Base-by-base conservation (phyloP, 768 basidiomycete genomes). In the Lyophyllum decastes region DNA sequence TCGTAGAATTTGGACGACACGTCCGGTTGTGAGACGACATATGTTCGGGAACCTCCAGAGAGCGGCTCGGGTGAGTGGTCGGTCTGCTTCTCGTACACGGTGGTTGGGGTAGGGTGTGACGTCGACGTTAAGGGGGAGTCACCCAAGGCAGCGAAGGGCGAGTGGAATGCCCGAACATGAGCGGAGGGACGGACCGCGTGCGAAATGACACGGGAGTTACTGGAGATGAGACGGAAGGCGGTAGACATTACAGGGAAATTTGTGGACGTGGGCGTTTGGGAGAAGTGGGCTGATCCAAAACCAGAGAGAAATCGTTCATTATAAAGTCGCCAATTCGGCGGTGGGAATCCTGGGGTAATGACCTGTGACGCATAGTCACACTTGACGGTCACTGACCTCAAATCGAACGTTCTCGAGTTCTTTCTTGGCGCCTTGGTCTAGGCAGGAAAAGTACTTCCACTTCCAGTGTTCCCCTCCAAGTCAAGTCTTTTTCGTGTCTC, bases 1-100 rank as follows among this genome's bases (percentile, higher is more conserved):
- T 81, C 75, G 63, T 89, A 89, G 30, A 82, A 82, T 43, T 77
- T 80, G 54, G 84, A 68, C 55, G 83, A 74, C 33, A 82, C 78
- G 71, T 90, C 87, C 38, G 89, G 89, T 68, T 88, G 79, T 30
- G 87, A 89, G 61, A 90, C 89, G 61, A 90, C 87, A 64, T 90
- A 87, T 33, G 85, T 87, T 56, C 79, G 85, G 27, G 79, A 77
- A 33, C 83, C 84, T 33, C 83, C 84, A 21, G 72, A 46, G 57
- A 76, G 68, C 1, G 83, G 81, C 64, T 87, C 84, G 33, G 79
- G 66, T 22, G 79, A 74, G 61, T 70, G 69, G 63, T 88, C 83
- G 55, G 72, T 63, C 64, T 88, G 80, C 68, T 89, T 90, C 69
- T 89, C 86, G 71, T 90, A 88, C 11, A 76, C 64, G 12, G 72